A percentile compares a stretch with the other conserved stretches of the same genome.
These are phyloP conservation scores for Chlorociboria aeruginascens DNA, from an alignment of 495 filamentous ascomycete species.

Conservation along the genomic window DNA sequence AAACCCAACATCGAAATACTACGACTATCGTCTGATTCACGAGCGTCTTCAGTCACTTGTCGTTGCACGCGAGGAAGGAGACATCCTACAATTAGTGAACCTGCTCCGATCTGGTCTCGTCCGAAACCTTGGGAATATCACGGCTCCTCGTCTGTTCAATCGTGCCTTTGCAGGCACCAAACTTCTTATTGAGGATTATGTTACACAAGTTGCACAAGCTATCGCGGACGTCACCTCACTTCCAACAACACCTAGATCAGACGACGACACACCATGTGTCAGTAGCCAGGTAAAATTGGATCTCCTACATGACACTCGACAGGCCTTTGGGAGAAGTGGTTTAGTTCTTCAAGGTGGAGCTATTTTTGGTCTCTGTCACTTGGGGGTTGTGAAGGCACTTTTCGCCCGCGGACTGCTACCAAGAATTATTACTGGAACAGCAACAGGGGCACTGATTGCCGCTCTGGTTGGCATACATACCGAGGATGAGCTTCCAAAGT, in stretches of 20 bases:
- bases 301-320: conserved; percentile 77
- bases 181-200: conserved; percentile 80
- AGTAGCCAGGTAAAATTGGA: conserved; percentile 80
- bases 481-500: conserved; percentile 68
- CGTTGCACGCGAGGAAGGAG: conserved; percentile 61
- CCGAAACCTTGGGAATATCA: conserved; percentile 85
- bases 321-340: conserved; percentile 79
- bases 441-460: conserved; percentile 82
- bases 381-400: conserved; percentile 83
- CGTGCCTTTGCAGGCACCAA: conserved; percentile 84
- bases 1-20: conserved; percentile 67
- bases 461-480: conserved; percentile 82
- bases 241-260: conserved; percentile 38
- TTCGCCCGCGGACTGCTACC: conserved; percentile 76
- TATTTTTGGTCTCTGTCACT: conserved; percentile 83
- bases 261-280: conserved; percentile 30
- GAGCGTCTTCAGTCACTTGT: conserved; percentile 61
- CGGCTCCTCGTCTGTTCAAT: conserved; percentile 71
- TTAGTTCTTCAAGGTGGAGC: conserved; percentile 84
- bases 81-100: conserved; percentile 63
- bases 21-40: conserved; percentile 82
- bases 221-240: conserved; percentile 66
- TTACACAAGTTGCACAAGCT: conserved; percentile 68
- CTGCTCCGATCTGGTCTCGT: conserved; percentile 78
- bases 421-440: conserved; percentile 84